Evolutionary conservation across 805 yeast genomes (phyloP), one percentile per base, ranked within the genome.

Genomic region (Zygosaccharomyces pseudorouxii): DNA sequence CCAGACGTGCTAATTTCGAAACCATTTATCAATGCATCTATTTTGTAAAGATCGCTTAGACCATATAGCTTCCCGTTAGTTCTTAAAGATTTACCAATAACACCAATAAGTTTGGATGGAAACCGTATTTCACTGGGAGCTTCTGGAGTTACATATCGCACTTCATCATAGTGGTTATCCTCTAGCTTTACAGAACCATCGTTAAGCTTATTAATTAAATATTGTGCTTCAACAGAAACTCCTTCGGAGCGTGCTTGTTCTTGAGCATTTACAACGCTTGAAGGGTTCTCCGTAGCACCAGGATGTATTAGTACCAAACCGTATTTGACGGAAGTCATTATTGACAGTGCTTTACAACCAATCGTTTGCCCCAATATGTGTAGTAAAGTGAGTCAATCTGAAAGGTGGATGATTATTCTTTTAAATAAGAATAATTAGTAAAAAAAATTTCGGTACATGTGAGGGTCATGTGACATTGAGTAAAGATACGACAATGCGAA

Each of bases 21-120:
- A 0, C 90, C 92, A 28, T 76, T 73, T 72, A 82, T 74, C 45
- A 86, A 71, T 22, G 82, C 90, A 56, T 82, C 84, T 46, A 87
- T 63, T 42, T 64, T 66, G 46, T 53, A 60, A 3, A 18, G 47
- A 42, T 65, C 65, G 70, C 71, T 53, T 71, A 80, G 74, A 7
- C 89, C 89, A 36, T 64, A 63, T 27, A 82, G 65, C 30, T 50
- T 64, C 20, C 87, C 87, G 19, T 68, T 71, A 6, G 59, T 54
- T 39, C 62, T 65, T 53, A 81, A 66, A 1, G 77, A 59, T 6
- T 63, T 63, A 54, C 58, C 68, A 5, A 82, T 55, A 28, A 69
- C 63, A 8, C 65, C 55, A 46, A 78, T 71, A 33, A 79, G 65
- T 39, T 67, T 63, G n/a, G 55, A 59, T 16, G 82, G 82, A 22